A percentile compares a stretch with the other conserved stretches of the same genome.
These are phyloP conservation scores for Jimgerdemannia flammicorona DNA, from an alignment of 192 early-diverging fungal species.

Conservation along the genomic window DNA sequence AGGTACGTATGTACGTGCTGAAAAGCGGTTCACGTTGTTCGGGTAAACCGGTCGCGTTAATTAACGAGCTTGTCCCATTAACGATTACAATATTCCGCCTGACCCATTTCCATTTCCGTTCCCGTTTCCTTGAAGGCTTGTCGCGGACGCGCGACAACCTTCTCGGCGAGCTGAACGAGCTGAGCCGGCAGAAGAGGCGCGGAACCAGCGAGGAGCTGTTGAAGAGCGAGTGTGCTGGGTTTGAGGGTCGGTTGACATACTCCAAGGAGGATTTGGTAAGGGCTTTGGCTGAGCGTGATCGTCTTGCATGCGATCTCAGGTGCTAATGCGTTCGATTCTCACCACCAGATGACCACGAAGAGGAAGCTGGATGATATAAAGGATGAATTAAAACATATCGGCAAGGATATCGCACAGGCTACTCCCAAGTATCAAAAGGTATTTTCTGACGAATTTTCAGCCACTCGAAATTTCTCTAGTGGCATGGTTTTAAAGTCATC, in stretches of 20 bases:
- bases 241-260: conserved; percentile 56
- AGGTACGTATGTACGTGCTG: too few species aligned
- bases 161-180: conserved; percentile 64
- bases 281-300: too few species aligned
- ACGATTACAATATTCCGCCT: too few species aligned
- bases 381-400: conserved; percentile 53
- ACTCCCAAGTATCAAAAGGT: conserved; percentile 26
- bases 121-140: conserved; percentile 33
- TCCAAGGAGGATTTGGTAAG: conserved; percentile 60
- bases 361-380: conserved; percentile 55
- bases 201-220: conserved; percentile 59
- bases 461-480: too few species aligned
- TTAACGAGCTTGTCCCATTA: too few species aligned
- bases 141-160: conserved; percentile 67
- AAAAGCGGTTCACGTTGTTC: too few species aligned
- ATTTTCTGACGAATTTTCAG: conserved; percentile 9
- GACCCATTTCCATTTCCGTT: too few species aligned
- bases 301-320: neutral
- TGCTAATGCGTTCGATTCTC: too few species aligned
- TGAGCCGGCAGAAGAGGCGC: conserved; percentile 66
- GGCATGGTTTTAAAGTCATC: too few species aligned
- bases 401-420: conserved; percentile 29
- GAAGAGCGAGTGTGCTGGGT: conserved; percentile 53
- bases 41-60: too few species aligned
- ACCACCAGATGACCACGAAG: conserved; percentile 11